Evolutionary conservation across 768 basidiomycete species (phyloP).

Genomic region (Auriscalpium microsporum): DNA sequence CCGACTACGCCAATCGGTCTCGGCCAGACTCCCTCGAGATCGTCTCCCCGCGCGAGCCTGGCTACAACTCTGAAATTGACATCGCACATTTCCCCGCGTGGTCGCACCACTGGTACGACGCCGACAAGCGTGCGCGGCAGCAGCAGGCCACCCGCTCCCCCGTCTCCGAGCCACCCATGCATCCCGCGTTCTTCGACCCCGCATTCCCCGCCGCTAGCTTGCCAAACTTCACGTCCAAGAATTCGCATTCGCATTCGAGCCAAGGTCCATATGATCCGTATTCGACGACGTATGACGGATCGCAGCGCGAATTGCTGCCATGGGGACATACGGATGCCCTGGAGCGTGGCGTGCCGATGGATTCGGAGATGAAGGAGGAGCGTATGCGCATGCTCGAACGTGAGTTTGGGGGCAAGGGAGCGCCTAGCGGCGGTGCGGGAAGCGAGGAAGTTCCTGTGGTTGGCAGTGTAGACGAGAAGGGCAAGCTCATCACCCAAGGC

Average conservation of each 20-base stretch:
- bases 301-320: constrained; percentile 39
- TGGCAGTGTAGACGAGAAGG: constrained; percentile 51
- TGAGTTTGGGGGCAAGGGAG: constrained; percentile 44
- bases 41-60: constrained; percentile 10
- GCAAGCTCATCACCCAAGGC: constrained; percentile 52
- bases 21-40: constrained; percentile 3
- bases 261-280: constrained; percentile 17
- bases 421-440: constrained; percentile 29
- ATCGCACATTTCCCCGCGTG: constrained; percentile 56
- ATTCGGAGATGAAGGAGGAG: constrained; percentile 53
- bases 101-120: constrained; percentile 54
- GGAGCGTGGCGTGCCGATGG: constrained; percentile 34
- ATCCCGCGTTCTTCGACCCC: constrained; percentile 28
- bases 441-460: constrained; percentile 36
- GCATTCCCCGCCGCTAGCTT: background rate
- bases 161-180: constrained; percentile 4
- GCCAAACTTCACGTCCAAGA: background rate
- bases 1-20: background rate
- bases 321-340: constrained; percentile 42
- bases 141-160: constrained; percentile 5
- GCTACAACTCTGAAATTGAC: constrained; percentile 40
- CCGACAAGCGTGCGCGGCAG: constrained; percentile 12
- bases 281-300: constrained; percentile 32
- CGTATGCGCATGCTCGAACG: constrained; percentile 63
- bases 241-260: background rate